Evolutionary conservation across 805 yeast species (phyloP), one percentile per base, ranked within the genome.

Genomic region (Metschnikowia chrysomelidarum): DNA sequence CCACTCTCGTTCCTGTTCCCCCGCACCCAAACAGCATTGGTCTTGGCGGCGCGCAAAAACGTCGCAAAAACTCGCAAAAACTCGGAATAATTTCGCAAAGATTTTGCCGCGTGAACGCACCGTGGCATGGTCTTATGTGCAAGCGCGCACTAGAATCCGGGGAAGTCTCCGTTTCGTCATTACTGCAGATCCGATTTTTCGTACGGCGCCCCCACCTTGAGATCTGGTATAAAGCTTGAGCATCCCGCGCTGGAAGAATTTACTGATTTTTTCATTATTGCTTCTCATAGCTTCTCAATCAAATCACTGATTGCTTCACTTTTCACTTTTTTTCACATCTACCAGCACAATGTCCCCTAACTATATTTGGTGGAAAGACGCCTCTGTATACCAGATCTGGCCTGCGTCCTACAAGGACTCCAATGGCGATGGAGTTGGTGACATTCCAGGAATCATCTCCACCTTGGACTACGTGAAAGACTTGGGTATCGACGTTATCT

Each of bases 401-500:
- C 81, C 81, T 8, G 80, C 81, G 19, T 71, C 78, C 20, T 76
- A 65, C 60, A 72, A 75, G 46, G 82, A 76, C 56, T 67, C 77
- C 27, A 73, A 76, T 46, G 73, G 72, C 20, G 82, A 76, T 52
- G 82, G 82, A 26, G 51, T 73, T 36, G 82, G 82, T 21, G 82
- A 76, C 53, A 53, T 76, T 36, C 71, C 65, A 16, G 82, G 82
- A 15, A 71, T 76, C 39, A 60, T 72, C 41, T 63, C 73, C 12
- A 67, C 69, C 19, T 57, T 76, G 44, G 78, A 73, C 54, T 74
- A 76, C 53, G 51, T 76, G 53, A 67, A 71, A 49, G 54, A 53
- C 15, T 56, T 76, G 20, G 79, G 79, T 2, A 62, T 63, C 11
- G 78, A 73, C 38, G 69, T 71, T 11, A 58, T 77, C 25, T 77